Evolutionary conservation across 768 basidiomycete genomes (phyloP).

Genomic region (Hygrocybe coccinea): DNA sequence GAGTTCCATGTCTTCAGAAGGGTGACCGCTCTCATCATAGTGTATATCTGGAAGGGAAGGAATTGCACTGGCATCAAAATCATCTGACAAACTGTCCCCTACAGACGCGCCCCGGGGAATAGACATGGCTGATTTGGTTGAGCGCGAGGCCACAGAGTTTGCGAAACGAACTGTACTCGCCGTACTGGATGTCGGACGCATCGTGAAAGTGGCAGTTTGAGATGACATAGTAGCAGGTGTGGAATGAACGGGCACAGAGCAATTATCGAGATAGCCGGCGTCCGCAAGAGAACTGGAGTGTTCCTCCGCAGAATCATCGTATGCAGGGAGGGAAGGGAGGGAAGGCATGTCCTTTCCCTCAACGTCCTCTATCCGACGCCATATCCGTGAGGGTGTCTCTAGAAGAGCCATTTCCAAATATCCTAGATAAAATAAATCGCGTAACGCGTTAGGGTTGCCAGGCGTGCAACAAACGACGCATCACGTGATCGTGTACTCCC

Average conservation of each 20-base stretch:
- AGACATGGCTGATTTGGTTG: slow-evolving; percentile 43
- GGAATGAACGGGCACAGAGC: slow-evolving; percentile 56
- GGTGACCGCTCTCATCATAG: slow-evolving; percentile 26
- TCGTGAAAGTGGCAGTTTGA: slow-evolving; percentile 42
- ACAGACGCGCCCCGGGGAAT: slow-evolving; percentile 25
- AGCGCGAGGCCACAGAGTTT: slow-evolving; percentile 47
- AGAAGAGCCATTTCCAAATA: slow-evolving; percentile 35
- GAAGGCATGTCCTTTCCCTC: slow-evolving; percentile 78
- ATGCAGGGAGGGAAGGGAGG: slow-evolving; percentile 67
- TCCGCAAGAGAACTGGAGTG: slow-evolving; percentile 21
- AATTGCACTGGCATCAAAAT: slow-evolving; percentile 59
- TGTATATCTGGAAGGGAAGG: slow-evolving; percentile 47
- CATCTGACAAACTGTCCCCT: slow-evolving; percentile 35
- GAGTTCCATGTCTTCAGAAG: slow-evolving; percentile 35
- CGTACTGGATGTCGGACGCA: slow-evolving; percentile 43
- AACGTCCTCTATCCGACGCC: slow-evolving; percentile 75
- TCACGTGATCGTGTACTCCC: background rate
- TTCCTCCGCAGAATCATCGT: slow-evolving; percentile 57
- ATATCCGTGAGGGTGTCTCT: slow-evolving; percentile 82
- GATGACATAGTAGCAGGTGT: slow-evolving; percentile 54
- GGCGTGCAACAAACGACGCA: too few relatives aligned
- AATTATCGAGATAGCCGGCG: slow-evolving; percentile 38
- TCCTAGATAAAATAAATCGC: background rate
- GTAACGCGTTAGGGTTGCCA: too few relatives aligned
- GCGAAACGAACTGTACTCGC: slow-evolving; percentile 48